Evolutionary conservation across 2,329 filamentous ascomycete species (phyloP).

Genomic region (Aureobasidium sp.): DNA sequence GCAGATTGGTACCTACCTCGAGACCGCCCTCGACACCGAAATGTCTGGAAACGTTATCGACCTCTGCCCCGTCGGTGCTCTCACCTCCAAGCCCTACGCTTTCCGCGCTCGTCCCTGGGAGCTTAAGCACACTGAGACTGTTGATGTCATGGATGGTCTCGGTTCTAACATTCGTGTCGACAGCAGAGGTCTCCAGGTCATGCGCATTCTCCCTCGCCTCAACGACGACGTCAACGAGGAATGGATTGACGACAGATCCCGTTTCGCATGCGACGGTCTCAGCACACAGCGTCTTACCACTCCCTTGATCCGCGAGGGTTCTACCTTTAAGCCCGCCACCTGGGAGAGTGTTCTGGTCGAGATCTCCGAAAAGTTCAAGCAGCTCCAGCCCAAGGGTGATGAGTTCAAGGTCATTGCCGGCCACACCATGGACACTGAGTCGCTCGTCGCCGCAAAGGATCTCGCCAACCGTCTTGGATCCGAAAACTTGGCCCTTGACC

Average conservation of each 20-base stretch:
- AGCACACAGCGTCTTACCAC: slow-evolving; percentile 95
- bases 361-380: slow-evolving; percentile 72
- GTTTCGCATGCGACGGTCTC: slow-evolving; percentile 92
- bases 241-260: slow-evolving; percentile 98
- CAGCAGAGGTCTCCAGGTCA: slow-evolving; percentile 87
- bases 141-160: slow-evolving; percentile 87
- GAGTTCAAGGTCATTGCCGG: slow-evolving; percentile 96
- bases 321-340: slow-evolving; percentile 83
- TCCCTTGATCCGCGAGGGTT: slow-evolving; percentile 77
- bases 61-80: slow-evolving; percentile 91
- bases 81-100: slow-evolving; percentile 95
- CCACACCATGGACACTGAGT: slow-evolving; percentile 84
- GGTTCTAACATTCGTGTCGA: slow-evolving; percentile 95
- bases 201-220: slow-evolving; percentile 84
- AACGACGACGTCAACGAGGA: slow-evolving; percentile 99
- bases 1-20: slow-evolving; percentile 96
- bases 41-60: slow-evolving; percentile 97
- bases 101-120: slow-evolving; percentile 98
- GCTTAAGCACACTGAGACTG: slow-evolving; percentile 88
- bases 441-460: slow-evolving; percentile 93
- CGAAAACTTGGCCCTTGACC: slow-evolving; percentile 90
- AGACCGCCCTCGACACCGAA: slow-evolving; percentile 88
- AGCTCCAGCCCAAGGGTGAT: slow-evolving; percentile 74
- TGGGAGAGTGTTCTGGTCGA: slow-evolving; percentile 95
- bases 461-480: slow-evolving; percentile 93